Conservation (phyloP, 2,329 filamentous ascomycete species). For the Diaporthe citriasiana region DNA sequence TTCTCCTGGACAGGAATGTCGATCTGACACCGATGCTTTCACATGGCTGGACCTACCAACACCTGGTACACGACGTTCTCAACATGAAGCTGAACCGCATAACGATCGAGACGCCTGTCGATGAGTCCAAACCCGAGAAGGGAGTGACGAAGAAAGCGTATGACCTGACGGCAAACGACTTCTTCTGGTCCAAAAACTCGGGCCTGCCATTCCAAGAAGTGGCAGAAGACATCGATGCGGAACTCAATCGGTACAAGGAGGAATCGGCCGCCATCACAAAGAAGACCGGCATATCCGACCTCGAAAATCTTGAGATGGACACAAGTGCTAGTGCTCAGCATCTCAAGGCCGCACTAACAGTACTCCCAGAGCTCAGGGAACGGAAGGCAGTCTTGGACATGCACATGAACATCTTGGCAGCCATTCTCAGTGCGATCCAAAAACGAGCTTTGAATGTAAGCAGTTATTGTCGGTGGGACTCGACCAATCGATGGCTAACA, state of each 20-base stretch:
- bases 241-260: constrained; percentile 94
- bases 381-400: constrained; percentile 95
- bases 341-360: constrained; percentile 93
- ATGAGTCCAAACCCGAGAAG: constrained; percentile 81
- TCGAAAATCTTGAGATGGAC: constrained; percentile 94
- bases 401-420: constrained; percentile 95
- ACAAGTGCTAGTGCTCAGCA: constrained; percentile 92
- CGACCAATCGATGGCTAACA: constrained; percentile 12
- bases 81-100: constrained; percentile 83
- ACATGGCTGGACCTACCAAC: constrained; percentile 88
- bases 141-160: constrained; percentile 89
- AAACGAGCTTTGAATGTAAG: constrained; percentile 84
- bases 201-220: constrained; percentile 80
- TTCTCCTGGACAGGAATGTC: constrained; percentile 95
- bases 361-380: constrained; percentile 91
- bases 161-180: constrained; percentile 90
- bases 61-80: constrained; percentile 81
- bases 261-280: constrained; percentile 94
- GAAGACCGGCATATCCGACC: constrained; percentile 91
- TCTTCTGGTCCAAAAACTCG: constrained; percentile 97
- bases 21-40: constrained; percentile 99
- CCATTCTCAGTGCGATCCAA: constrained; percentile 75
- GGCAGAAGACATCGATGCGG: constrained; percentile 75
- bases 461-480: no score
- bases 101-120: constrained; percentile 86